Conservation (phyloP, 2,329 filamentous ascomycete genomes). For the Exophiala phaeomuriformis region DNA sequence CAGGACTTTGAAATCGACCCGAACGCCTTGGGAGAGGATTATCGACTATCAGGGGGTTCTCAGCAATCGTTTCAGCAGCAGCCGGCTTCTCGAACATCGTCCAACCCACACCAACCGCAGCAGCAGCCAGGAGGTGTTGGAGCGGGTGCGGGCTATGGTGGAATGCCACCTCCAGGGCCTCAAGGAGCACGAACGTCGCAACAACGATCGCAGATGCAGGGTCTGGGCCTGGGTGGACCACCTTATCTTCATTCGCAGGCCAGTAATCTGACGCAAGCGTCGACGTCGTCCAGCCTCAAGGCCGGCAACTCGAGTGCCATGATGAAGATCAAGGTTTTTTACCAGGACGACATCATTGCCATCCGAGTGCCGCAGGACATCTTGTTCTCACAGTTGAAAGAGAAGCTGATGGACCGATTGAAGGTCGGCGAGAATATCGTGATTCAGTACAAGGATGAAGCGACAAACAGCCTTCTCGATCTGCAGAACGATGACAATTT, state of each 20-base stretch:
- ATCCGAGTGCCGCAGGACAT: conserved; percentile 82
- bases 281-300: conserved; percentile 32
- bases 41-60: conserved; percentile 64
- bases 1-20: conserved; percentile 83
- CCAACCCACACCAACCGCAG: conserved; percentile 50
- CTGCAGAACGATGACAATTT: conserved; percentile 75
- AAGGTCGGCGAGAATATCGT: conserved; percentile 67
- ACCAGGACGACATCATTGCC: conserved; percentile 83
- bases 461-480: conserved; percentile 63
- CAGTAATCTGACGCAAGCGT: conserved; percentile 47
- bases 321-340: conserved; percentile 94
- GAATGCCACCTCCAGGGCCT: conserved; percentile 38
- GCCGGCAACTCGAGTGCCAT: conserved; percentile 35
- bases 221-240: conserved; percentile 32
- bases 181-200: conserved; percentile 32
- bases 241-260: conserved; percentile 39
- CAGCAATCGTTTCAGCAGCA: conserved; percentile 57
- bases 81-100: conserved; percentile 58
- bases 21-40: conserved; percentile 57
- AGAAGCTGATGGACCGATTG: conserved; percentile 77
- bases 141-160: conserved; percentile 44
- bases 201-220: conserved; percentile 34
- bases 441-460: conserved; percentile 80
- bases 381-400: conserved; percentile 66
- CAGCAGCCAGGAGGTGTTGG: too few relatives aligned